Conservation (phyloP, 495 filamentous ascomycete species). For the Lichenothelia convexa region DNA sequence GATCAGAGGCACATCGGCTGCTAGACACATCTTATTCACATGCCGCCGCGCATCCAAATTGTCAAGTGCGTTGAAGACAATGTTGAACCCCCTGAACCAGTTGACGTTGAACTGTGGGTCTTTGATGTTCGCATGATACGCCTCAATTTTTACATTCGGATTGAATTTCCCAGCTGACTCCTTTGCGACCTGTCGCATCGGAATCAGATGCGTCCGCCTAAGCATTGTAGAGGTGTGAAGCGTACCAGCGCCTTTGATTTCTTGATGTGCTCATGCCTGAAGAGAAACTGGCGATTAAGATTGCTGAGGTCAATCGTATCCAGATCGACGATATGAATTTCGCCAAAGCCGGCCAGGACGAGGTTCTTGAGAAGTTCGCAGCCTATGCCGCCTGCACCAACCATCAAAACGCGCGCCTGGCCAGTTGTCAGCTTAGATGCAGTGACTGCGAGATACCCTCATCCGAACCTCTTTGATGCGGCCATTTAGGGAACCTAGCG, state of each 20-base stretch:
- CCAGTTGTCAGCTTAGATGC: conserved; percentile 5
- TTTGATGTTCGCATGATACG: conserved; percentile 91
- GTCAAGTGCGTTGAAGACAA: conserved; percentile 95
- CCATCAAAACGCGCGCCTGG: conserved; percentile 82
- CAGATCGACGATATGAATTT: conserved; percentile 90
- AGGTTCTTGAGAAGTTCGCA: conserved; percentile 97
- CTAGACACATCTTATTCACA: conserved; percentile 94
- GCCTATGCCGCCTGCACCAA: conserved; percentile 92
- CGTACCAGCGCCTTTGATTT: conserved; percentile 87
- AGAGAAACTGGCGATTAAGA: conserved; percentile 94
- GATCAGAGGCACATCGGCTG: conserved; percentile 75
- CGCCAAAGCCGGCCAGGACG: conserved; percentile 79
- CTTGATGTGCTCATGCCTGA: conserved; percentile 93
- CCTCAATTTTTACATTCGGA: conserved; percentile 69
- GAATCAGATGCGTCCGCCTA: too few species aligned
- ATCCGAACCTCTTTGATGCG: conserved; percentile 45
- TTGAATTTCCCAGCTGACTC: conserved; percentile 86
- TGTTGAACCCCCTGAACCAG: conserved; percentile 66
- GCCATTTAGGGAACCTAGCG: conserved; percentile 40
- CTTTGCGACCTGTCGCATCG: conserved; percentile 75
- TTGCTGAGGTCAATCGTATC: conserved; percentile 98
- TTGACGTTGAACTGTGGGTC: conserved; percentile 76
- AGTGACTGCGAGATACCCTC: neutral
- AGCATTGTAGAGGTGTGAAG: too few species aligned
- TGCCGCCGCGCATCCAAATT: conserved; percentile 88